Conservation (phyloP, 352 stramenopile species). For the Phytophthora litchii region DNA sequence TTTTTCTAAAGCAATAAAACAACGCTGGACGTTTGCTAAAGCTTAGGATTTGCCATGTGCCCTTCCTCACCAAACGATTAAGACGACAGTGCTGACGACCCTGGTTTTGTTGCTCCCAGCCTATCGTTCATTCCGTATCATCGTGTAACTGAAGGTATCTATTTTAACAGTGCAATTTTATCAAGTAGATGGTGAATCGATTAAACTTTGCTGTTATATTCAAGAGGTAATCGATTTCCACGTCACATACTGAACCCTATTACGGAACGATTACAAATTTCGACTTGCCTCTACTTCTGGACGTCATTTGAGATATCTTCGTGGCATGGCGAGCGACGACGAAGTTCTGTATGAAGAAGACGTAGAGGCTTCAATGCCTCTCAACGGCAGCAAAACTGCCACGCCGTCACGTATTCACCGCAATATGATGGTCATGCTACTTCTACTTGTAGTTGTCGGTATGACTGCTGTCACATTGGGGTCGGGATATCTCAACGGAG, state of each 20-base stretch:
- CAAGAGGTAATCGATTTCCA: conserved; percentile 3
- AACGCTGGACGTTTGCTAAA: too few species aligned
- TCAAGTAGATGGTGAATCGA: too few species aligned
- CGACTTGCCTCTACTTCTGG: not conserved
- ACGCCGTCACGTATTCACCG: conserved; percentile 20
- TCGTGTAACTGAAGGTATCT: conserved; percentile 1
- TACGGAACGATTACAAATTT: too few species aligned
- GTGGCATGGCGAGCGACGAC: conserved; percentile 10
- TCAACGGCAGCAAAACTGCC: conserved; percentile 15
- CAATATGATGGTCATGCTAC: conserved; percentile 20
- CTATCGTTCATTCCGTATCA: conserved; percentile 10
- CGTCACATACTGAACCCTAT: not conserved
- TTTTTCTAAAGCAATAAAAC: too few species aligned
- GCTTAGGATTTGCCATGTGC: too few species aligned
- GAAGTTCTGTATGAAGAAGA: conserved; percentile 6
- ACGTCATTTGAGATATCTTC: conserved; percentile 11
- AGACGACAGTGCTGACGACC: too few species aligned
- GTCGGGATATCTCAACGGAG: conserved; percentile 18
- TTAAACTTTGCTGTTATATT: not conserved
- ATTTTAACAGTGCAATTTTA: conserved; percentile 1
- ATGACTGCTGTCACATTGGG: conserved; percentile 16
- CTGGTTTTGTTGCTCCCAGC: too few species aligned
- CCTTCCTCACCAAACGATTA: too few species aligned
- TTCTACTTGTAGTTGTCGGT: conserved; percentile 15
- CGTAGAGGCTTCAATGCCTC: conserved; percentile 11